phyloP scores from a whole-genome alignment of 768 basidiomycete species.

The Psilocybe sp. region DNA sequence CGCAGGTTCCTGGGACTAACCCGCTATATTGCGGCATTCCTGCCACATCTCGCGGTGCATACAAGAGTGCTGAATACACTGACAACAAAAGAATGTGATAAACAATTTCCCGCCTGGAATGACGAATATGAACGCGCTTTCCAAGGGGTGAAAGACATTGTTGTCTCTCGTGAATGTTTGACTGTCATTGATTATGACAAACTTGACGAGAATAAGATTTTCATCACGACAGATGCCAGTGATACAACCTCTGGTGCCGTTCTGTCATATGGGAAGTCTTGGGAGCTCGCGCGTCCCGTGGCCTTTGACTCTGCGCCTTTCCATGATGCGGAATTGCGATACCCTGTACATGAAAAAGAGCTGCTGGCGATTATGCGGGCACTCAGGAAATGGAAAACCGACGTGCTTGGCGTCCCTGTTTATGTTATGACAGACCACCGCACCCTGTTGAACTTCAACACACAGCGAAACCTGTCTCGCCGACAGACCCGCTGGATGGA shows the following conservation, averaged over 20 bases:
- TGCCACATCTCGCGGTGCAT: constrained; percentile 8
- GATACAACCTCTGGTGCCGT: constrained; percentile 26
- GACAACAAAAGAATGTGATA: constrained; percentile 9
- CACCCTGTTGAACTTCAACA: constrained; percentile 29
- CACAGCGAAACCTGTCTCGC: constrained; percentile 28
- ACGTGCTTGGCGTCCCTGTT: constrained; percentile 21
- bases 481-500: constrained; percentile 33
- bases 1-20: constrained; percentile 14
- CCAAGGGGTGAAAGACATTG: constrained; percentile 11
- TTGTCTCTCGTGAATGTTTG: constrained; percentile 10
- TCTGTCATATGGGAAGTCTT: constrained; percentile 27
- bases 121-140: constrained; percentile 6
- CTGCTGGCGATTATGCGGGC: constrained; percentile 32
- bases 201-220: constrained; percentile 23
- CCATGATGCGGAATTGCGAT: constrained; percentile 20
- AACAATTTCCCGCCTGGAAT: constrained; percentile 7
- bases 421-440: constrained; percentile 34
- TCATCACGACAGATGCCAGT: constrained; percentile 30
- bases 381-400: constrained; percentile 21
- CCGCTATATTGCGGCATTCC: constrained; percentile 12
- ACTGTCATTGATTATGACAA: constrained; percentile 11
- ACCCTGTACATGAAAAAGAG: no score
- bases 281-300: constrained; percentile 30
- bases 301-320: constrained; percentile 26
- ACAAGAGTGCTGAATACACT: neutral